Evolutionary conservation across 1,284 basidiomycete genomes (phyloP), one percentile per base, ranked within the genome.

Genomic region (Abortiporus biennis): DNA sequence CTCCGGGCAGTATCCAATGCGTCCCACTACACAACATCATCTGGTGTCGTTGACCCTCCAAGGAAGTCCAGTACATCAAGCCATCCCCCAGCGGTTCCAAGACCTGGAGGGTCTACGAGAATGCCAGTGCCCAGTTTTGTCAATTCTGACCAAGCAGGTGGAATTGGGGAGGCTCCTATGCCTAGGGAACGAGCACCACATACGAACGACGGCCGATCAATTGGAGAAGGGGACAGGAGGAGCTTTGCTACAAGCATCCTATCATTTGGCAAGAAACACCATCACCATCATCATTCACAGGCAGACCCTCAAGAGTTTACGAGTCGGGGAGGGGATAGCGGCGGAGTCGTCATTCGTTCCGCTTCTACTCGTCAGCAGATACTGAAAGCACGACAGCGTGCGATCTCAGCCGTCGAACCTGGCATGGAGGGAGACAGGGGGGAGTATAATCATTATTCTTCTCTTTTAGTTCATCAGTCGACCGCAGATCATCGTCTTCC

Each of bases 131-230:
- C 67, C 8, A 66, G 71, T 1, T 70, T 66, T 48, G 58, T 68
- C 51, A 64, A 64, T 47, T 55, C 68, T 6, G 68, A 71, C 50
- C 52, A 61, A 38, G 54, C 66, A 8, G 77, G 76, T 17, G 78
- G 76, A 24, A 68, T 84, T 19, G 80, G 80, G 23, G 76, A 78
- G 49, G 72, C 78, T 0, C 81, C 81, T 2, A 58, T 62, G 30
- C 76, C 74, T 0, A 44, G 54, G 35, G 53, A 54, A 36, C 49
- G 58, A 13, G 30, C 52, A 36, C 9, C 27, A 29, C 27, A n/a
- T 8, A 29, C 27, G 9, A n/a, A 9, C 27, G 27, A 29, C 27
- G 27, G n/a, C 9, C 9, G 27, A 29, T 29, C 27, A n/a, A 29
- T 9, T 29, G 39, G 37, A 59, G 57, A 29, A 11, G 33, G 39